Base-by-base conservation (phyloP, 257 asterid genomes). In the Jasminum sambac region DNA sequence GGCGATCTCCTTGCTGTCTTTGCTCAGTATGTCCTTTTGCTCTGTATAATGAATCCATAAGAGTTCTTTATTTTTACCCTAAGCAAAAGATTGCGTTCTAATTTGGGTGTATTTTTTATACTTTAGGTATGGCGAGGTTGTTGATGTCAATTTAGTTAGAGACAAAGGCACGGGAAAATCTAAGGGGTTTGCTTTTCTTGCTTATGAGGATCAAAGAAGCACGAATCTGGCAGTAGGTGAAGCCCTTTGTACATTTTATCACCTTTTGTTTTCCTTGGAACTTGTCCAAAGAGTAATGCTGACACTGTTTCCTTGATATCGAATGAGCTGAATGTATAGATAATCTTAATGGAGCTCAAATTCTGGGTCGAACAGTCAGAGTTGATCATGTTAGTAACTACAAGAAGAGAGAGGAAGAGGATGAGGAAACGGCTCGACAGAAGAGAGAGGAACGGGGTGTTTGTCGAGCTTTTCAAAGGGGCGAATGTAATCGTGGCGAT, bases 131-230 rank as follows among this genome's bases (percentile, higher is more conserved):
- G 99, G 99, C 60, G 99, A 95, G 78, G 65, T 91, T 76, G 99
- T 91, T 37, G 99, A 95, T 82, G 92, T 84, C 63, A 95, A 95
- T 74, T 83, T 95, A 34, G 81, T 95, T 58, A 79, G 96, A 78
- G 99, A 95, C 76, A 95, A 88, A 80, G 91, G 79, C 57, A 95
- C 99, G 3, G 99, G 98, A 5, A 94, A 95, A 83, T 95, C 99
- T 16, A 91, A 91, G 73, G 99, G 99, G 12, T 95, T 91, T 71
- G 96, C 96, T 36, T 95, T 95, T 77, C 23, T 95, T 71, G 99
- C 98, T 3, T 95, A 95, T 26, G 99, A 95, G 84, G 99, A 95
- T 83, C 99, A 95, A 79, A 86, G 99, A 61, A 91, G 99, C 77
- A 91, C 99, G 13, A 91, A 12, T 81, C 98, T 91, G 4, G 96